phyloP scores from a whole-genome alignment of 2,329 filamentous ascomycete genomes.

The Fusarium hostae region DNA sequence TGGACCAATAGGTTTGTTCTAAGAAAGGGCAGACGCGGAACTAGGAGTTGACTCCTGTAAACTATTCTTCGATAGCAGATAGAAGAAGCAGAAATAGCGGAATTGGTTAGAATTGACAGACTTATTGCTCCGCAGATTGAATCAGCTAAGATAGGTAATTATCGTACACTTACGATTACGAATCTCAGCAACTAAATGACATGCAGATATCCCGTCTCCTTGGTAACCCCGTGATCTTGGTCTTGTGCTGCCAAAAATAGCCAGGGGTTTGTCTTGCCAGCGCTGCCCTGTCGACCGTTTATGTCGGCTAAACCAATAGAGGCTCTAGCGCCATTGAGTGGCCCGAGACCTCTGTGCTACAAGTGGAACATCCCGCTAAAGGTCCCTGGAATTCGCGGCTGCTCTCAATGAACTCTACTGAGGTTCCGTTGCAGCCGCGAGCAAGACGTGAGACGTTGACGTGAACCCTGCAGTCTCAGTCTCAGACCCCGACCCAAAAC shows the following conservation, averaged over 20 bases:
- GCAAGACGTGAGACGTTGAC: constrained; percentile 11
- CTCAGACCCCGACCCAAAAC: neutral
- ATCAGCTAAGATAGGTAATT: neutral
- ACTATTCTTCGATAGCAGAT: neutral
- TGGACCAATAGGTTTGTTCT: neutral
- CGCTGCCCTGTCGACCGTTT: constrained; percentile 12
- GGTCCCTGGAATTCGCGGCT: constrained; percentile 28
- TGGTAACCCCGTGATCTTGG: neutral
- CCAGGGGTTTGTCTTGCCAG: constrained; percentile 27
- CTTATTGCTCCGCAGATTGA: neutral
- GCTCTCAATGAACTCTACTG: neutral
- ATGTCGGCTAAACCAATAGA: constrained; percentile 18
- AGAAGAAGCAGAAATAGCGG: neutral
- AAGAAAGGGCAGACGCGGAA: neutral
- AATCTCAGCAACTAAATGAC: constrained; percentile 19
- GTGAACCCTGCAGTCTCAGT: constrained; percentile 13
- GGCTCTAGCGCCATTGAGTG: constrained; percentile 20
- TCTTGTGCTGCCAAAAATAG: constrained; percentile 26
- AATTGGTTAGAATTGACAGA: neutral
- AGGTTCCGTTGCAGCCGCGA: constrained; percentile 31
- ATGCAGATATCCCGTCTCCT: constrained; percentile 14
- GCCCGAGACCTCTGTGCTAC: constrained; percentile 22
- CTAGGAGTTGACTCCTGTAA: neutral
- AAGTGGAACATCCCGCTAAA: constrained; percentile 28
- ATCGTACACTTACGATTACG: neutral